phyloP scores from a whole-genome alignment of 2,329 filamentous ascomycete species.

The Penicillium sp. region DNA sequence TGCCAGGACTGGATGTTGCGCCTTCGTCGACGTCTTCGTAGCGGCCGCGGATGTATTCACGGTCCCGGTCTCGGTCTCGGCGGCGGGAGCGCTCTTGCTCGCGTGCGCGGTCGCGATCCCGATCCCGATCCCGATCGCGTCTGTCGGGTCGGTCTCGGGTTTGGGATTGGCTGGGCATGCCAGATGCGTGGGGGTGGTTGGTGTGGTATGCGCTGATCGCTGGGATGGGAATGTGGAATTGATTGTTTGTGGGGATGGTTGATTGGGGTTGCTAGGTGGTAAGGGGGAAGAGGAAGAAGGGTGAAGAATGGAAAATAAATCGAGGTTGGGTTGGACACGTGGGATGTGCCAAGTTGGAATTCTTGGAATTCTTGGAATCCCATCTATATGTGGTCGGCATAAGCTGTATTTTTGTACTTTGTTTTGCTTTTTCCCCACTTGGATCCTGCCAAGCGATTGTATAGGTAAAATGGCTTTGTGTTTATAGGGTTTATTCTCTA shows the following conservation, averaged over 20 bases:
- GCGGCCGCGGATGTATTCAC: conserved; percentile 21
- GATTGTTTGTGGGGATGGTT: neutral
- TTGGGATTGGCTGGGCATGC: neutral
- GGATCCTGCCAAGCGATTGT: neutral
- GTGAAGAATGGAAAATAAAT: neutral
- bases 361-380: neutral
- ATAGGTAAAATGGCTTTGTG: neutral
- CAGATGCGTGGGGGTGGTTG: neutral
- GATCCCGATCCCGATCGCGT: conserved; percentile 31
- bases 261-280: neutral
- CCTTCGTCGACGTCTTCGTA: conserved; percentile 21
- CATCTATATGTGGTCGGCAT: neutral
- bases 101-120: conserved; percentile 24
- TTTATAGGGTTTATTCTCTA: neutral
- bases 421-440: conserved; percentile 27
- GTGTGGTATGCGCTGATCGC: neutral
- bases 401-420: conserved; percentile 3
- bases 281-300: neutral
- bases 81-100: conserved; percentile 15
- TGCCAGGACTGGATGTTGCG: conserved; percentile 15
- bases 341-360: neutral
- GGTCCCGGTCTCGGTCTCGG: conserved; percentile 12
- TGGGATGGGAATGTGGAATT: conserved; percentile 1
- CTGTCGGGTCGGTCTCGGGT: conserved; percentile 34
- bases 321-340: neutral